Base-by-base conservation (phyloP, 2,329 filamentous ascomycete genomes). In the Penicillium nordicum region DNA sequence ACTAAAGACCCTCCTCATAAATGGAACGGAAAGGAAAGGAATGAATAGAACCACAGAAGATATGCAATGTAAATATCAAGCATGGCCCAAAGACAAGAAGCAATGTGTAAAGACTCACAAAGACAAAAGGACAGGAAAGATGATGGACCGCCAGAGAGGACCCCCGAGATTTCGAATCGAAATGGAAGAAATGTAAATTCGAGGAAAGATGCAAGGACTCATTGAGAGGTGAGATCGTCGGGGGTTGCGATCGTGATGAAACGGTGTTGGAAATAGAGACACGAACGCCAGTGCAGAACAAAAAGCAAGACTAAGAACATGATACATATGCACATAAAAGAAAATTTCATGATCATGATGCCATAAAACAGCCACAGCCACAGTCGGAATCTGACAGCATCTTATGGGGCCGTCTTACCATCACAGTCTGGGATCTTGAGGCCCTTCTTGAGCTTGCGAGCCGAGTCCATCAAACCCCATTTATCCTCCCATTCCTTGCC, bases 381-480 rank as follows among this genome's bases (percentile, higher is more conserved):
- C 18, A 18, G 18, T 18, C 18, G 18, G 25, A 32, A 21, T 25
- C 29, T 4, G n/a, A 11, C 18, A 36, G 43, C 32, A 37, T 7
- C 52, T 63, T 66, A 79, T 14, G 67, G 53, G 29, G 87, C 79
- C 9, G 85, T 89, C 77, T 88, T 85, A 29, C 91, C 92, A 25
- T 82, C 88, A 71, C 93, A 97, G 72, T 92, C 87, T 1, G 93
- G 93, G 65, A 97, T 96, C 71, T 84, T 87, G 67, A 97, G 76
- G 1, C 92, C 92, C 0, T 82, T 68, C 76, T 97, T 97, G 64
- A 97, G 77, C 36, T 92, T 90, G 55, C 93, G 85, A 67, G 91
- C 82, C 4, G 90, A 83, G 66, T 95, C 90, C 85, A 97, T 87
- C 14, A 97, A 77, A 10, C 94, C 93, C 93, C 93, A 97, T 72